Base-by-base conservation (phyloP, 2,329 filamentous ascomycete genomes). In the Acrodontium crateriforme region DNA sequence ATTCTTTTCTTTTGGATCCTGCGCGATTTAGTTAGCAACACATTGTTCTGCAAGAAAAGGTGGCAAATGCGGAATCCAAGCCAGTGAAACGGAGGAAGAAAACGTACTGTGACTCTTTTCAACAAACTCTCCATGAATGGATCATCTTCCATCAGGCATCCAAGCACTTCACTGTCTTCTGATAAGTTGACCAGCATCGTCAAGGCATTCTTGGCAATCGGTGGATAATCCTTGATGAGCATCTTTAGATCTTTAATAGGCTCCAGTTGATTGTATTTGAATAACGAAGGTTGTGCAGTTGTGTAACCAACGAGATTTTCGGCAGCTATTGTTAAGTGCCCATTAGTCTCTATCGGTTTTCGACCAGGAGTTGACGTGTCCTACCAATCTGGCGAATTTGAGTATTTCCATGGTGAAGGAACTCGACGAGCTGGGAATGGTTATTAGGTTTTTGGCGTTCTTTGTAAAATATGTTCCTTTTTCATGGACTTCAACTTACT, bases 181-280 rank as follows among this genome's bases (percentile, higher is more conserved):
- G 80, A 78, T 10, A 89, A 62, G 52, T 93, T 94, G 45, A 95
- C 71, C 36, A 98, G 74, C 42, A 94, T 87, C 9, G 75, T 91
- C 41, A 94, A 60, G 19, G 80, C 85, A 71, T 93, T 79, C 52
- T 89, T 82, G n/a, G 87, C 80, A 36, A 94, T 93, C 53, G 78
- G 73, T 74, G 91, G 66, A 49, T 92, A 80, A 53, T 95, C 89
- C 48, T 74, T 74, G 19, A 89, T 69, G 15, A 95, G 60, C 3
- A 94, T 67, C 54, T 93, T 95, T 34, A 98, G 62, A 46, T 94
- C 80, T 46, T 77, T 81, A 23, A 95, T 62, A 0, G 89, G 85
- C 35, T 78, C 66, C 9, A 92, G 59, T 31, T 82, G 67, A 16
- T 83, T 71, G 6, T 65, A 64, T 58, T 94, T 95, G 67, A 98